These are phyloP conservation scores for Globisporangium carolinianum DNA, from an alignment of 352 stramenopile species.

Conservation along the genomic window DNA sequence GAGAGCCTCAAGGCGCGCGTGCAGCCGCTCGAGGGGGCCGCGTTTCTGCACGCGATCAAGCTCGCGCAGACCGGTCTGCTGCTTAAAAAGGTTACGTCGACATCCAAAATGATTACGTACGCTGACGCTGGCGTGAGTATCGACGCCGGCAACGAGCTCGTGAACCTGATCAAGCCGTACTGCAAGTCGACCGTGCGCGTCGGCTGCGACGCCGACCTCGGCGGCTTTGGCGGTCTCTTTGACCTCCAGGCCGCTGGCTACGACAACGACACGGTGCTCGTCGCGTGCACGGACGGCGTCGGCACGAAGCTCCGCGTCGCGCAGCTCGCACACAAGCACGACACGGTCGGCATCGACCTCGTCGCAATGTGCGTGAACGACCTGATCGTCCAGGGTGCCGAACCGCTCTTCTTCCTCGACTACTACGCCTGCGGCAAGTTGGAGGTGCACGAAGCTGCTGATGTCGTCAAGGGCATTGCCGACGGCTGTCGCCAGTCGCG, in stretches of 20 bases:
- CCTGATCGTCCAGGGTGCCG: conserved; percentile 97
- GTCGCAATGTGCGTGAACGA: conserved; percentile 99
- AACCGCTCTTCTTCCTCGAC: conserved; percentile 99
- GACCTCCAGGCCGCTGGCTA: conserved; percentile 96
- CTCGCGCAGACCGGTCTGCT: conserved; percentile 68
- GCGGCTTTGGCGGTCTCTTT: conserved; percentile 97
- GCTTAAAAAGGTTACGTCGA: conserved; percentile 31
- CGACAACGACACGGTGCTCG: conserved; percentile 95
- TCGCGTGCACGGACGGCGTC: conserved; percentile 97
- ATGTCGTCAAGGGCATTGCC: conserved; percentile 96
- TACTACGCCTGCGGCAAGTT: conserved; percentile 99
- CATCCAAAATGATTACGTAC: conserved; percentile 91
- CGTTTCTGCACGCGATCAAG: conserved; percentile 86
- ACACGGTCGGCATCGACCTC: conserved; percentile 97
- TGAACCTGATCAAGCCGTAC: conserved; percentile 97
- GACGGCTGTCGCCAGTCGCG: conserved; percentile 94
- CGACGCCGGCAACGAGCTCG: conserved; percentile 93
- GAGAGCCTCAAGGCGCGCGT: conserved; percentile 97
- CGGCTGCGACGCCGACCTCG: conserved; percentile 95
- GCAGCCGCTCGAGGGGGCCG: conserved; percentile 94
- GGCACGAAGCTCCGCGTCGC: conserved; percentile 96
- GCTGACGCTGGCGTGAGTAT: conserved; percentile 97
- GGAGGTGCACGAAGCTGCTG: conserved; percentile 89
- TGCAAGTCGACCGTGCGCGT: conserved; percentile 95
- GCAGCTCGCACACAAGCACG: conserved; percentile 87